Base-by-base conservation (phyloP, 1,284 basidiomycete genomes). In the Austroboletus rostrupii region DNA sequence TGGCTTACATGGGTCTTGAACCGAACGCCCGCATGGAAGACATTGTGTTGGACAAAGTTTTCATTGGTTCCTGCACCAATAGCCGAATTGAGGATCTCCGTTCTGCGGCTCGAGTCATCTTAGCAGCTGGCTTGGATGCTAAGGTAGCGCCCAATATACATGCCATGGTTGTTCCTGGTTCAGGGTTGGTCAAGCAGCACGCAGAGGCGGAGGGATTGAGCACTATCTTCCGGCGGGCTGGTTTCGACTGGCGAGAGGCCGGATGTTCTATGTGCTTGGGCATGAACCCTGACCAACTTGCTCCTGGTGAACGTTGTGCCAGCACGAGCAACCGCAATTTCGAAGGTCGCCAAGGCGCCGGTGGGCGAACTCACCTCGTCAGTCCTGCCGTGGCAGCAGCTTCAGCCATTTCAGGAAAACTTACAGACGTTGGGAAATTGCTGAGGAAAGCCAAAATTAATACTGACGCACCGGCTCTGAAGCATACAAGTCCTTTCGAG, bases 261-360 rank as follows among this genome's bases (percentile, higher is more conserved):
- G 94, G 94, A 29, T 97, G 94, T 69, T 97, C 95, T 29, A 97
- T 97, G 95, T 97, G 94, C 71, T 70, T 97, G 55, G 95, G 93
- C 39, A 97, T 97, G 95, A 97, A 97, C 72, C 92, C 94, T 11
- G 94, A 97, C 72, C 92, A 96, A 70, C 78, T 97, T 47, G 76
- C 80, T 33, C 92, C 92, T 3, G 87, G 89, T 43, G 90, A 97
- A 70, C 88, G 95, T 46, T 97, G 94, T 65, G 94, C 95, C 7
- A 94, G 90, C 61, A 97, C 95, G 37, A 96, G 92, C 66, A 97
- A 97, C 73, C 87, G 95, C 56, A 97, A 97, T 74, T 97, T 97
- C 64, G 94, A 97, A 71, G 94, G 95, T 45, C 87, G 68, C 42
- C 64, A 61, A 53, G 55, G 60, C 12, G 94, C 92, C 36, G 92